Percentiles rank a stretch among this genome's conserved stretches.
Conservation (phyloP, 139 green algal species). For the Chlamydomonas sphaeroides region DNA sequence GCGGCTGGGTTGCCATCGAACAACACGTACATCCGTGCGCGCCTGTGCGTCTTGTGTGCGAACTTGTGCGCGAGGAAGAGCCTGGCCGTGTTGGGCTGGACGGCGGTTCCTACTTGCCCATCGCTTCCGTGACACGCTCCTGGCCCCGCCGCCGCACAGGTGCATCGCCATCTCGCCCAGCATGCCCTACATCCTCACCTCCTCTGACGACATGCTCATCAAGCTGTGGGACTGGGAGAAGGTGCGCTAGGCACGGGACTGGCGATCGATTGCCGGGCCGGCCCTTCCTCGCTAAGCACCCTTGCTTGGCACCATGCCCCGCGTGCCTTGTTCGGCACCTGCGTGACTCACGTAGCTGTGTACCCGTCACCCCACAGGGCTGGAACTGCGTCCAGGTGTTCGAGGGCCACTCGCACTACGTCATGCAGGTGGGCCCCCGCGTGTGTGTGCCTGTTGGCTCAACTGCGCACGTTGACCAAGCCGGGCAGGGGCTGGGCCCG, state of each 20-base stretch:
- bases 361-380: conserved; percentile 50
- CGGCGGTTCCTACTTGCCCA: not conserved
- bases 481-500: too few relatives aligned
- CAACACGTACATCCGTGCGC: too few relatives aligned
- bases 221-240: conserved; percentile 99
- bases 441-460: not conserved
- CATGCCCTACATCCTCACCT: conserved; percentile 93
- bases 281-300: too few relatives aligned
- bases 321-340: too few relatives aligned
- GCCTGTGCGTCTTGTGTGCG: too few relatives aligned
- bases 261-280: too few relatives aligned
- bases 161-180: conserved; percentile 94
- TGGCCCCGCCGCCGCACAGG: conserved; percentile 56
- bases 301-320: too few relatives aligned
- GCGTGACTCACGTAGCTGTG: too few relatives aligned
- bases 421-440: conserved; percentile 91
- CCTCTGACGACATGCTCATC: conserved; percentile 98
- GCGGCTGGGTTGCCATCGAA: too few relatives aligned
- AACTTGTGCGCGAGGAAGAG: too few relatives aligned
- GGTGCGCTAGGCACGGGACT: too few relatives aligned
- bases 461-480: not conserved
- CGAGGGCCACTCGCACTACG: conserved; percentile 98
- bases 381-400: conserved; percentile 96
- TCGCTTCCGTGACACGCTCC: not conserved
- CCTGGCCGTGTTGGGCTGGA: too few relatives aligned